Evolutionary conservation across 441 rosid species (phyloP).

Genomic region (Erodium chrysanthum): DNA sequence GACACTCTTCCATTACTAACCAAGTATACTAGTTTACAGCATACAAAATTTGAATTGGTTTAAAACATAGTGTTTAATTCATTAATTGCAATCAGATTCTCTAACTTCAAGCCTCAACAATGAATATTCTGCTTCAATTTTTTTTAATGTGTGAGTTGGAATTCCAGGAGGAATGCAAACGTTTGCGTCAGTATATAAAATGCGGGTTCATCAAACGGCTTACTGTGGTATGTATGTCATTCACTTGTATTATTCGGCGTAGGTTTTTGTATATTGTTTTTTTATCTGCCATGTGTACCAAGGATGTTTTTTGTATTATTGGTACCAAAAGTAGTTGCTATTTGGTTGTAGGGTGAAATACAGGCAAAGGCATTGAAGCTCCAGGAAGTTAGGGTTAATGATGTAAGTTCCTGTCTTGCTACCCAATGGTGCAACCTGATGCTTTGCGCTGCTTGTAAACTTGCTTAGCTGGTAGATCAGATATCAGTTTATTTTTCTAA

Average conservation of each 20-base stretch:
- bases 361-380: constrained; percentile 59
- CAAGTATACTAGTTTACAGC: neutral
- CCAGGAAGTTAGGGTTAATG: constrained; percentile 54
- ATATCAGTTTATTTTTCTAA: neutral
- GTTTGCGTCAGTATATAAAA: constrained; percentile 55
- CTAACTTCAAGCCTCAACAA: neutral
- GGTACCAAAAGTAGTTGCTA: constrained; percentile 13
- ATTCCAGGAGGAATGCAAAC: constrained; percentile 82
- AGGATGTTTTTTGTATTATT: constrained; percentile 6
- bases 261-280: neutral
- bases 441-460: neutral
- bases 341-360: constrained; percentile 60
- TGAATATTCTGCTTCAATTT: neutral
- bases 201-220: constrained; percentile 56
- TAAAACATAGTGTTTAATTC: constrained; percentile 1
- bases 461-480: neutral
- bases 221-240: constrained; percentile 53
- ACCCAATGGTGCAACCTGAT: constrained; percentile 3
- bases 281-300: no score
- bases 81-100: neutral
- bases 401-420: constrained; percentile 42
- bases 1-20: neutral
- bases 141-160: constrained; percentile 22
- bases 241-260: constrained; percentile 19
- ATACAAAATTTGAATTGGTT: neutral